Percentiles rank a stretch among this genome's conserved stretches.
phyloP scores from a whole-genome alignment of 2,329 filamentous ascomycete species.

The Penicillium sp. region DNA sequence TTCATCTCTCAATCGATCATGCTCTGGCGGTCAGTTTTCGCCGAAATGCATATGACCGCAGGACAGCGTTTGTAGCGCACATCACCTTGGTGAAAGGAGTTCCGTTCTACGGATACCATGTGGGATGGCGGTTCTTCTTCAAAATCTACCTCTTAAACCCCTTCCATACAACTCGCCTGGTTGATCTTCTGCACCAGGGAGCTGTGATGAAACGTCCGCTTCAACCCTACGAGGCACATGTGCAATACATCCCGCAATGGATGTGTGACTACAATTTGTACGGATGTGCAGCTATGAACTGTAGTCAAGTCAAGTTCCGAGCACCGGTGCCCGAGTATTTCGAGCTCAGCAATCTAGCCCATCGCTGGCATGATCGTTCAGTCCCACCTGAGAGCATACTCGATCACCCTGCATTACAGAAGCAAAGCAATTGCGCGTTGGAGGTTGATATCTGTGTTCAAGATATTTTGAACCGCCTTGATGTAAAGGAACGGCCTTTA shows the following conservation, averaged over 20 bases:
- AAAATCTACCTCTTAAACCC: conserved; percentile 96
- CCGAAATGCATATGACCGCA: conserved; percentile 67
- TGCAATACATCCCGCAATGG: conserved; percentile 91
- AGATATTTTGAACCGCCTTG: conserved; percentile 77
- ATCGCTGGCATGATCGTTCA: conserved; percentile 77
- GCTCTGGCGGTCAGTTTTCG: conserved; percentile 83
- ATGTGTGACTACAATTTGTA: conserved; percentile 99
- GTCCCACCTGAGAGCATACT: conserved; percentile 61
- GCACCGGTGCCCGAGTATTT: conserved; percentile 69
- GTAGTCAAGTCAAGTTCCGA: conserved; percentile 68
- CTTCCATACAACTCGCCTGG: conserved; percentile 76
- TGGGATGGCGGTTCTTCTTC: conserved; percentile 85
- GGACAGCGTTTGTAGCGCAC: conserved; percentile 75
- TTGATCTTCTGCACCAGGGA: conserved; percentile 83
- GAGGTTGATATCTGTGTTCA: conserved; percentile 89
- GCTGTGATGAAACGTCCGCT: conserved; percentile 78
- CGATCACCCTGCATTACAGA: conserved; percentile 63
- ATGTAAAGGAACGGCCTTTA: conserved; percentile 71
- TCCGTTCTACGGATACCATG: conserved; percentile 93
- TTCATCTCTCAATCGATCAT: conserved; percentile 87
- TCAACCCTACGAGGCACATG: conserved; percentile 89
- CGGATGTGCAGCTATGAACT: conserved; percentile 83
- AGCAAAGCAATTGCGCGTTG: conserved; percentile 81
- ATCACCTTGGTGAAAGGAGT: conserved; percentile 90
- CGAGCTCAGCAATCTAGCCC: conserved; percentile 59